Evolutionary conservation across 805 yeast genomes (phyloP), one percentile per base, ranked within the genome.

Genomic region (Candida peoriensis): DNA sequence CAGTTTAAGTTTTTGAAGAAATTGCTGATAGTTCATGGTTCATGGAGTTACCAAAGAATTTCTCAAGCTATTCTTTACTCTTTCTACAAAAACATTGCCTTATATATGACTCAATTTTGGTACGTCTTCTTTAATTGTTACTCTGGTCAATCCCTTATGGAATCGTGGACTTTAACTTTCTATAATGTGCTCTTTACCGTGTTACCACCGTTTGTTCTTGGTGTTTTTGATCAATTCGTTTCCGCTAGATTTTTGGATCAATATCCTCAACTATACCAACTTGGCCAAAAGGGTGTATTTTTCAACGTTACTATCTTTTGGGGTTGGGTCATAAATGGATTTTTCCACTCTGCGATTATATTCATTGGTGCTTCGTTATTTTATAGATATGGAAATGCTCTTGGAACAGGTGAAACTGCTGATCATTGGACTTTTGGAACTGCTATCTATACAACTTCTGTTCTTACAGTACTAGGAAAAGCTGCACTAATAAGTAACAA

Each of bases 91-190:
- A 93, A 93, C 54, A 85, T 93, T 53, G 87, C 96, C 2, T 71
- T 93, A 38, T 94, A 90, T 61, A 85, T 93, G 96, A 87, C 97
- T 4, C 98, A 93, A 63, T 93, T 93, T 60, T 93, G 98, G 98
- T 93, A 74, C 60, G 97, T 90, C 15, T 93, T 93, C 57, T 72
- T 79, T 40, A 93, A 89, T 57, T 90, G 87, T 5, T 93, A 76
- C 54, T 86, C 96, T 16, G 99, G 99, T 13, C 96, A 93, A 61
- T 86, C 96, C 1, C 80, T 93, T 49, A 83, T 84, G 57, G 99
- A 93, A 59, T 89, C 97, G 0, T 93, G 99, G 99, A 87, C 97
- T 0, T 76, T 94, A 56, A 93, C 98, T 0, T 84, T 85, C 46
- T 94, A 93, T 66, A 93, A 94, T 54, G 96, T 94, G 9, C 71